Evolutionary conservation across 2,329 filamentous ascomycete species (phyloP).

Genomic region (Ophiostoma fasciatum): DNA sequence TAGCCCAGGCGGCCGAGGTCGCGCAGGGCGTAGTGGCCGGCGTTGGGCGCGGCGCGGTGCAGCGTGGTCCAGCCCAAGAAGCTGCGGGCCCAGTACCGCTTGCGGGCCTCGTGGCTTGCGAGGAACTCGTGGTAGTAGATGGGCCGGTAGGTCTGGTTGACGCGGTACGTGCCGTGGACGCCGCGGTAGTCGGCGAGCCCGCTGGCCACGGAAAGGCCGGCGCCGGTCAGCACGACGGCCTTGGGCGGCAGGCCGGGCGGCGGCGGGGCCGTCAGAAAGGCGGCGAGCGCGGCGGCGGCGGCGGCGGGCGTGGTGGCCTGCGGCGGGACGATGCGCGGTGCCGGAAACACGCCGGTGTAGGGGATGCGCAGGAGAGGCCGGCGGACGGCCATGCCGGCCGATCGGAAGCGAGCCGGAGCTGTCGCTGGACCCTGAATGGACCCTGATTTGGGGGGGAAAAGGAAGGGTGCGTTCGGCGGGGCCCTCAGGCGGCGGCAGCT

Average conservation of each 20-base stretch:
- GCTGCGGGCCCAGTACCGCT: conserved; percentile 90
- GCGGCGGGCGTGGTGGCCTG: conserved; percentile 55
- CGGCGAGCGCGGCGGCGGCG: conserved; percentile 60
- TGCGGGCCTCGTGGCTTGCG: conserved; percentile 64
- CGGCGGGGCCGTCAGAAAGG: conserved; percentile 55
- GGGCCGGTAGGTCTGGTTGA: conserved; percentile 80
- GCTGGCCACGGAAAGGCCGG: conserved; percentile 84
- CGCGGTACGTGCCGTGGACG: conserved; percentile 75
- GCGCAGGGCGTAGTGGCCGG: conserved; percentile 61
- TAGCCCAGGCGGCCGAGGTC: conserved; percentile 58
- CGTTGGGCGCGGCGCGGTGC: conserved; percentile 64
- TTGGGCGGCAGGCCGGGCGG: conserved; percentile 30
- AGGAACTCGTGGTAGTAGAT: conserved; percentile 91
- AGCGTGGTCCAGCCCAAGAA: conserved; percentile 86
- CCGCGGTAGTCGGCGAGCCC: conserved; percentile 90
- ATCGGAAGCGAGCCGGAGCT: no score
- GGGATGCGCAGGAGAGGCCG: conserved; percentile 75
- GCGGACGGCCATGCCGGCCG: conserved; percentile 31
- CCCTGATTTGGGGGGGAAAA: no score
- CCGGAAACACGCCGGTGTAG: conserved; percentile 69
- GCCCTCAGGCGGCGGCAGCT: no score
- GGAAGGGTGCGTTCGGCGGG: no score
- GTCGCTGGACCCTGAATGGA: no score
- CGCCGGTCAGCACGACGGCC: conserved; percentile 52
- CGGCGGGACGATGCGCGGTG: conserved; percentile 58